Percentiles rank a stretch among this genome's conserved stretches.
Evolutionary conservation across 495 filamentous ascomycete species (phyloP).

Genomic region (Lepraria neglecta): DNA sequence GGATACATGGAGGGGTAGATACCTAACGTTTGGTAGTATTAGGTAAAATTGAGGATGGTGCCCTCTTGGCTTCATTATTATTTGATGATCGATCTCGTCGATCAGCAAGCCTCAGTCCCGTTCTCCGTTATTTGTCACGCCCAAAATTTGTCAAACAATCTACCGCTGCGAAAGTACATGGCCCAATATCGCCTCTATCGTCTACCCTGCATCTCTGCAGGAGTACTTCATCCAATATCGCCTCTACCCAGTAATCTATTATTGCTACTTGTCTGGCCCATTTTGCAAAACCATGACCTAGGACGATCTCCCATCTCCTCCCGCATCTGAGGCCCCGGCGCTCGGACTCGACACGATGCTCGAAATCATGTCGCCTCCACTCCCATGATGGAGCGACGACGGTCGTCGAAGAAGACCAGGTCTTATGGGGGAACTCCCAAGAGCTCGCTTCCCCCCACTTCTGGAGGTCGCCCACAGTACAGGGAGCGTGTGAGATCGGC

Average conservation of each 20-base stretch:
- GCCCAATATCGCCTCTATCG: neutral
- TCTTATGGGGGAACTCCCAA: conserved; percentile 16
- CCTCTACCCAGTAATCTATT: neutral
- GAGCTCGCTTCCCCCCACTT: neutral
- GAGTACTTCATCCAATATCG: neutral
- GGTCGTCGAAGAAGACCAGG: conserved; percentile 20
- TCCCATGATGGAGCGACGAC: conserved; percentile 14
- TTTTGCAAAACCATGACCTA: neutral
- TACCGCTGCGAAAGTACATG: neutral
- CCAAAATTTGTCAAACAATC: conserved; percentile 3
- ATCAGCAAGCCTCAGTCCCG: neutral
- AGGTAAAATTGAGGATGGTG: no score
- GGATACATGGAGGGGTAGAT: no score
- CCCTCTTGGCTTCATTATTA: no score
- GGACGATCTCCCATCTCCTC: neutral
- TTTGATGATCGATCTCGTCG: conserved; percentile 4
- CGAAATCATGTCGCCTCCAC: conserved; percentile 1
- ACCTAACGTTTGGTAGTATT: no score
- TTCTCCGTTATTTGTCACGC: neutral
- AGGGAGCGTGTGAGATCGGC: conserved; percentile 18
- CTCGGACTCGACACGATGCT: conserved; percentile 4
- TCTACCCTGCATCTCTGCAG: neutral
- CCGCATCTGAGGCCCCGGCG: conserved; percentile 1
- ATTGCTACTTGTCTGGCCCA: neutral
- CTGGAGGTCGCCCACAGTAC: neutral